phyloP scores from a whole-genome alignment of 495 filamentous ascomycete genomes.

The Aspergillus conjunctus region DNA sequence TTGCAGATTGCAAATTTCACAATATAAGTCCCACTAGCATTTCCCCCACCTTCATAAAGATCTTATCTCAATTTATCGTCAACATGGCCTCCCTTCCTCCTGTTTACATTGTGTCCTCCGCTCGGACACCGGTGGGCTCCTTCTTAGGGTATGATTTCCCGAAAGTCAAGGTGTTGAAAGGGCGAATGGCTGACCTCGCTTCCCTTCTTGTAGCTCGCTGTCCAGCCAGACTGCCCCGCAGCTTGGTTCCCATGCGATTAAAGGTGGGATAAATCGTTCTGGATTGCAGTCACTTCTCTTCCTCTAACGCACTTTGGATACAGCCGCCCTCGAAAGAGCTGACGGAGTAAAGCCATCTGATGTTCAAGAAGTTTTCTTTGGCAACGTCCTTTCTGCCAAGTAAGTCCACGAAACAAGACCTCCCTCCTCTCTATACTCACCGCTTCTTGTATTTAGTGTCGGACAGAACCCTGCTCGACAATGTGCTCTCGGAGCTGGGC shows the following conservation, averaged over 20 bases:
- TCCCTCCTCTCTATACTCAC: background rate
- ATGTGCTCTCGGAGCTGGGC: constrained; percentile 84
- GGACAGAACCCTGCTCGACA: constrained; percentile 96
- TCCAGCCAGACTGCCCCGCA: constrained; percentile 83
- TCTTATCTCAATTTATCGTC: constrained; percentile 7
- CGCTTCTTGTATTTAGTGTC: constrained; percentile 58
- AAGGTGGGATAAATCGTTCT: constrained; percentile 56
- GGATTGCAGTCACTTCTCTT: constrained; percentile 4
- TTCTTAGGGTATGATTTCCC: constrained; percentile 76
- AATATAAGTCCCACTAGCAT: background rate
- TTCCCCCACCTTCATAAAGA: constrained; percentile 3
- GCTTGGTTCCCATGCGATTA: constrained; percentile 89
- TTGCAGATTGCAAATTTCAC: background rate
- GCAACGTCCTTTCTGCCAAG: constrained; percentile 97
- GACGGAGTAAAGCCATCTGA: constrained; percentile 81
- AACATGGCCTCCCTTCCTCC: constrained; percentile 68
- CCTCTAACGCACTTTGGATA: constrained; percentile 21
- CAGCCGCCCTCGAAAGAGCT: constrained; percentile 83
- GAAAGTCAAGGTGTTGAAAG: background rate
- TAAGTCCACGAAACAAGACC: constrained; percentile 40
- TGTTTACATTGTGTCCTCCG: constrained; percentile 94
- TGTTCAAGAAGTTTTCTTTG: constrained; percentile 95
- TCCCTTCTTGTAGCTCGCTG: constrained; percentile 62
- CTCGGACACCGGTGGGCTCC: constrained; percentile 86
- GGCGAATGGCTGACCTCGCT: constrained; percentile 15